Percentiles rank a stretch among this genome's conserved stretches.
Evolutionary conservation across 495 filamentous ascomycete genomes (phyloP).

Genomic region (Aspergillus haitiensis): DNA sequence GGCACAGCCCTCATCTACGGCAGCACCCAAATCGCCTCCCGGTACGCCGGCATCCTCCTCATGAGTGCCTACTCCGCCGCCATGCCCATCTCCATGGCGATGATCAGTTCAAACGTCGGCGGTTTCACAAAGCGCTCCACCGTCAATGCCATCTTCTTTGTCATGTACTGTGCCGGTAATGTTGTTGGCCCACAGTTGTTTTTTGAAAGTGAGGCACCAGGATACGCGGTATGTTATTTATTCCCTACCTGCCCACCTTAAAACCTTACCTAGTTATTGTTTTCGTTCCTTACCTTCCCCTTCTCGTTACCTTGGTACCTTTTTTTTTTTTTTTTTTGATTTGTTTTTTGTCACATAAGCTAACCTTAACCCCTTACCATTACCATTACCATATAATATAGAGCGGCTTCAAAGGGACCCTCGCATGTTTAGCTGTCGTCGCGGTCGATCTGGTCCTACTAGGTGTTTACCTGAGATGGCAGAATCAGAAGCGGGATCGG

Average conservation of each 20-base stretch:
- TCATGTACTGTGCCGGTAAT: conserved; percentile 48
- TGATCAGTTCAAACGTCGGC: conserved; percentile 34
- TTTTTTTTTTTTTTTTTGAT: too few species aligned
- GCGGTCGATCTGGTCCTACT: neutral
- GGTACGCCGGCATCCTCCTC: conserved; percentile 31
- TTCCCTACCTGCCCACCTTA: too few species aligned
- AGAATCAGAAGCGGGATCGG: neutral
- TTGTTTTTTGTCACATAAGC: too few species aligned
- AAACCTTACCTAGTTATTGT: too few species aligned
- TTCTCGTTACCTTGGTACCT: too few species aligned
- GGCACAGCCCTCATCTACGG: conserved; percentile 30
- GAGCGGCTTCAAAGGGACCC: neutral
- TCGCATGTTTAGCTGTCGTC: neutral
- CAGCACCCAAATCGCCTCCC: conserved; percentile 40
- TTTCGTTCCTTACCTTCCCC: neutral
- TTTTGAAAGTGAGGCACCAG: conserved; percentile 27
- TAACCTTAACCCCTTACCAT: too few species aligned
- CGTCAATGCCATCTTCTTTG: conserved; percentile 32
- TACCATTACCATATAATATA: neutral
- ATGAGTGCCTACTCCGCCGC: conserved; percentile 28
- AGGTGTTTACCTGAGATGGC: neutral
- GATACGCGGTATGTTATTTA: conserved; percentile 17
- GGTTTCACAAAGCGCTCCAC: conserved; percentile 36
- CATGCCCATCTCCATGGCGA: conserved; percentile 31
- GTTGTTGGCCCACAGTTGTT: conserved; percentile 35